Evolutionary conservation across 257 asterid species (phyloP).

Genomic region (Solanum paucissectum): DNA sequence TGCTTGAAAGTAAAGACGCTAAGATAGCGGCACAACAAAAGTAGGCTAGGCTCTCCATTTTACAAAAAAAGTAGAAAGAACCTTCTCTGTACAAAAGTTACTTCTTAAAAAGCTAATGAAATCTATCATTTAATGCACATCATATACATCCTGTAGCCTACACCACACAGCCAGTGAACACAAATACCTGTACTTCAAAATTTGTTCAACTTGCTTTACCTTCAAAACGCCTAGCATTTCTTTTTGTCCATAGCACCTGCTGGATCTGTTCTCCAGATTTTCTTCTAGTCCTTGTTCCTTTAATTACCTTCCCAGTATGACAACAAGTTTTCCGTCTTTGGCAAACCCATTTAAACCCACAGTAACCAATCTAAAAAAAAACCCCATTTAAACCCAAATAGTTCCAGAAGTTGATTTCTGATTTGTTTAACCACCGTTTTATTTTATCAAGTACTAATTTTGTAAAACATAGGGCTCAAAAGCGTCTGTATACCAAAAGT

Average conservation of each 20-base stretch:
- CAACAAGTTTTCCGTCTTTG: neutral
- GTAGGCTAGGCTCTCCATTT: neutral
- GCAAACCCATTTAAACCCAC: neutral
- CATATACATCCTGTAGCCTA: neutral
- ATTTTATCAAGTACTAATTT: neutral
- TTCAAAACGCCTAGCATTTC: neutral
- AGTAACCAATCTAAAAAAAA: neutral
- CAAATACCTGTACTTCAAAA: neutral
- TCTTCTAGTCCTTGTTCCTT: neutral
- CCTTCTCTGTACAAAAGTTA: neutral
- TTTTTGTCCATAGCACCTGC: neutral
- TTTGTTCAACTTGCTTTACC: neutral
- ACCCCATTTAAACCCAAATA: neutral
- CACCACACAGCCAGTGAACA: neutral
- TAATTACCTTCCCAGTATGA: neutral
- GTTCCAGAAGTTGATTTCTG: neutral
- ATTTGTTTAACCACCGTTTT: neutral
- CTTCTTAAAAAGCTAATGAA: neutral
- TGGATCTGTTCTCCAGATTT: neutral
- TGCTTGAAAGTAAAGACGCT: neutral
- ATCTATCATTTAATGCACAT: neutral
- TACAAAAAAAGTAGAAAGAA: neutral
- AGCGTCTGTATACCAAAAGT: neutral
- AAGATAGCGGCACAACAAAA: neutral
- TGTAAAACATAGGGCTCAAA: neutral